Conservation (phyloP, 257 asterid species). For the Nicotiana noctiflora region DNA sequence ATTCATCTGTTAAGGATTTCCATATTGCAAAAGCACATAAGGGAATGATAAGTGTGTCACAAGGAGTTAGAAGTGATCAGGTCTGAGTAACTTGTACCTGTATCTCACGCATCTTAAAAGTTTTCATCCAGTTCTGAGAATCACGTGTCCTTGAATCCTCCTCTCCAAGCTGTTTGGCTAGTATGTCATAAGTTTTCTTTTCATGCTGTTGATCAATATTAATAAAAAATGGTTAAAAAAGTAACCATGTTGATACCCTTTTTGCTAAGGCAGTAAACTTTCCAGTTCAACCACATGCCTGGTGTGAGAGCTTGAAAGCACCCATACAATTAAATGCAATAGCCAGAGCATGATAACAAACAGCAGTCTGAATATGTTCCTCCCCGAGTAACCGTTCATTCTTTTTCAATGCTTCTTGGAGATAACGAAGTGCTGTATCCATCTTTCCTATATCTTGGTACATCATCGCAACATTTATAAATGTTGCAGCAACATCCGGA, state of each 20-base stretch:
- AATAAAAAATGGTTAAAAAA: neutral
- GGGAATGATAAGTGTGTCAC: neutral
- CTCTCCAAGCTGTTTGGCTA: slow-evolving; percentile 91
- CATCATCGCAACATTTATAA: slow-evolving; percentile 97
- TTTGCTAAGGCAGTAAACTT: slow-evolving; percentile 2
- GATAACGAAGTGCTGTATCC: slow-evolving; percentile 85
- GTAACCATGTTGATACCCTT: neutral
- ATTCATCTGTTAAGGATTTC: slow-evolving; percentile 38
- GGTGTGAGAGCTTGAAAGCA: slow-evolving; percentile 84
- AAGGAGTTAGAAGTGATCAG: neutral
- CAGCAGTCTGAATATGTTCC: slow-evolving; percentile 97
- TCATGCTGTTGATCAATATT: slow-evolving; percentile 60
- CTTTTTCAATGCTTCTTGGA: slow-evolving; percentile 90
- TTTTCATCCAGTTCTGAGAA: slow-evolving; percentile 85
- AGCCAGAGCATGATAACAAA: slow-evolving; percentile 96
- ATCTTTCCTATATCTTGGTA: slow-evolving; percentile 87
- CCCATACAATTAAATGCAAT: slow-evolving; percentile 91
- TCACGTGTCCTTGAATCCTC: slow-evolving; percentile 90
- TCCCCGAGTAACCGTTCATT: slow-evolving; percentile 78
- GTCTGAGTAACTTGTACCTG: slow-evolving; percentile 37
- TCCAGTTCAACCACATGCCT: slow-evolving; percentile 34
- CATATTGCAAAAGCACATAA: neutral
- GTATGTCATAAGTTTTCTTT: slow-evolving; percentile 86
- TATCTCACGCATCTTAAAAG: slow-evolving; percentile 81
- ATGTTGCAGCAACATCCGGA: slow-evolving; percentile 96